Evolutionary conservation across 345 rosid species (phyloP).

Genomic region (Eucalyptus brandiana): DNA sequence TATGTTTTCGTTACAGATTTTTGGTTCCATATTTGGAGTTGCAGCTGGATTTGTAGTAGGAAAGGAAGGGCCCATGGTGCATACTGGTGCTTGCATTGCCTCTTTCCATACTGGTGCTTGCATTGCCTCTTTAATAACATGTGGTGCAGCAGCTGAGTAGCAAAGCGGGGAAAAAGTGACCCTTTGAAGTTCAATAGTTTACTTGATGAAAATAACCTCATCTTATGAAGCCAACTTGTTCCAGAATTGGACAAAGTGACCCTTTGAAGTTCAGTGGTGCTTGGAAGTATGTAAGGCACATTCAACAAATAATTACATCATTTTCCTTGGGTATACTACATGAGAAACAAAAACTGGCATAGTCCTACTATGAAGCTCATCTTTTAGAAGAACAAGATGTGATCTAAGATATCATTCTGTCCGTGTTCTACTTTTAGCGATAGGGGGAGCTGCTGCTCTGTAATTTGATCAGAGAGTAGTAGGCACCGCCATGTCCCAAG

Average conservation of each 20-base stretch:
- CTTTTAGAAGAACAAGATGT: background rate
- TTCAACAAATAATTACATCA: background rate
- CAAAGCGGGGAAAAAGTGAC: too few relatives aligned
- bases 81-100: too few relatives aligned
- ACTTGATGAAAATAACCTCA: background rate
- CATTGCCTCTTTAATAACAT: too few relatives aligned
- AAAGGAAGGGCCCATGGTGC: too few relatives aligned
- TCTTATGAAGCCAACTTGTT: background rate
- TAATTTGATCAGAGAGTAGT: slow-evolving; percentile 21
- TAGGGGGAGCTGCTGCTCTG: slow-evolving; percentile 15
- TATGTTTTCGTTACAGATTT: too few relatives aligned
- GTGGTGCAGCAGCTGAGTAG: too few relatives aligned
- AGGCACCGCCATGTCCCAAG: slow-evolving; percentile 22
- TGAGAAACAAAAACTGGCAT: background rate
- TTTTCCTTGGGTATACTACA: background rate
- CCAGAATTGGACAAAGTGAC: background rate
- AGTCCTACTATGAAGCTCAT: background rate
- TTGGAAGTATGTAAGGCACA: background rate
- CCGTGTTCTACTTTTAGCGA: background rate
- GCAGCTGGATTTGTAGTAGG: too few relatives aligned
- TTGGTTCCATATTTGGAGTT: too few relatives aligned
- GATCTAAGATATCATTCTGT: background rate
- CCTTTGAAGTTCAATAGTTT: background rate
- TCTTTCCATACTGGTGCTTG: too few relatives aligned
- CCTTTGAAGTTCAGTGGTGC: background rate